These are phyloP conservation scores for Mrakiaceae sp. DNA, from an alignment of 1,284 basidiomycete species.

Conservation along the genomic window DNA sequence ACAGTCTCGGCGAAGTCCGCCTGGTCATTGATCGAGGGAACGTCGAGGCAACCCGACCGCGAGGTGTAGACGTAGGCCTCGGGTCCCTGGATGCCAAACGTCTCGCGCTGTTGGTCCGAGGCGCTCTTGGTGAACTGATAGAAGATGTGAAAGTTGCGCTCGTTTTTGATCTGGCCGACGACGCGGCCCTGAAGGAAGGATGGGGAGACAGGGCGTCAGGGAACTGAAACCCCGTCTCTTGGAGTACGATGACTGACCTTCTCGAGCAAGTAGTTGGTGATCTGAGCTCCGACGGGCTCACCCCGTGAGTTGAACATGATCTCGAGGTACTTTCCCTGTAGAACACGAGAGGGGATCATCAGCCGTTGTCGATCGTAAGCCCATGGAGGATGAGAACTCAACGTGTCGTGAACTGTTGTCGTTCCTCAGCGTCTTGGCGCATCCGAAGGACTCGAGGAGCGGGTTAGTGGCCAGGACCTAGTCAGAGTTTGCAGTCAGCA, in stretches of 20 bases:
- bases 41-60: slow-evolving; percentile 80
- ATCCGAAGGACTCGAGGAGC: slow-evolving; percentile 93
- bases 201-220: neutral
- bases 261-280: slow-evolving; percentile 96
- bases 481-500: too few relatives aligned
- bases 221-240: neutral
- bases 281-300: slow-evolving; percentile 92
- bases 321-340: slow-evolving; percentile 93
- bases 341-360: neutral
- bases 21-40: slow-evolving; percentile 80
- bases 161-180: slow-evolving; percentile 90
- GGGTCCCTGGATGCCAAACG: slow-evolving; percentile 92
- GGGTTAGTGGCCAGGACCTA: slow-evolving; percentile 83
- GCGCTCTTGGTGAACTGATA: slow-evolving; percentile 99
- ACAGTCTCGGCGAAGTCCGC: slow-evolving; percentile 81
- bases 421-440: slow-evolving; percentile 96
- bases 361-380: neutral
- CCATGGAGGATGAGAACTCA: slow-evolving; percentile 4
- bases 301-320: slow-evolving; percentile 96
- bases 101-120: slow-evolving; percentile 75
- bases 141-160: slow-evolving; percentile 98
- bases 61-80: slow-evolving; percentile 93
- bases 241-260: slow-evolving; percentile 42
- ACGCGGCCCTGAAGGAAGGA: slow-evolving; percentile 57
- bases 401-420: slow-evolving; percentile 98